Base-by-base conservation (phyloP, 495 filamentous ascomycete genomes). In the Letharia lupina region DNA sequence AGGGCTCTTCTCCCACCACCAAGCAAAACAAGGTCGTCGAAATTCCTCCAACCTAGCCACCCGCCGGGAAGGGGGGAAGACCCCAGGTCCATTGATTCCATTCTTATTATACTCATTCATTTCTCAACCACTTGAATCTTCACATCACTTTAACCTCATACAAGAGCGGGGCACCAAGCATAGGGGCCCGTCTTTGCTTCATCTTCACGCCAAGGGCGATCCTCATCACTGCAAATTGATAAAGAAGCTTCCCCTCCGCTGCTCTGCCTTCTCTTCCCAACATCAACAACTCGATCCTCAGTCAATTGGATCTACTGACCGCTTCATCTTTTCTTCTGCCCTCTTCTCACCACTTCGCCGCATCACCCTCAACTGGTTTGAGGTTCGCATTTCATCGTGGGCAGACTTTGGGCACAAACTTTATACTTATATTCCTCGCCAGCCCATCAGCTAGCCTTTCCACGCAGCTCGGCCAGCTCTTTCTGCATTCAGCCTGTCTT, bases 351-450 rank as follows among this genome's bases (percentile, higher is more conserved):
- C 39, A 44, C 39, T 61, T 45, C 59, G 33, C 58, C 42, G 58
- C 66, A 65, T 65, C 59, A 57, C 11, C 20, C 69, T 62, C 64
- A 58, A 71, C 70, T 63, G 70, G 70, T 67, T 69, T 71, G 70
- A 69, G 67, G 65, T 45, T 61, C 44, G 28, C n/a, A 10, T 60
- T 40, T 44, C 39, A 16, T 54, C 18, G 31, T 33, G 52, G 61
- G 45, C 16, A 60, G 59, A 65, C 50, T 23, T 31, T n/a, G 4
- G 13, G 41, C 50, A 48, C 20, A 23, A 60, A 16, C 7, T 33
- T 15, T 37, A 60, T 39, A 35, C 42, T n/a, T 44, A n/a, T 65
- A 44, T 44, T 37, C 37, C 23, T 45, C 54, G 56, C 52, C 47
- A 56, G 45, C 50, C 63, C 57, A 60, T 28, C 54, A 23, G 28